These are phyloP conservation scores for Flagelloscypha sp. DNA, from an alignment of 768 basidiomycete genomes.

Conservation along the genomic window DNA sequence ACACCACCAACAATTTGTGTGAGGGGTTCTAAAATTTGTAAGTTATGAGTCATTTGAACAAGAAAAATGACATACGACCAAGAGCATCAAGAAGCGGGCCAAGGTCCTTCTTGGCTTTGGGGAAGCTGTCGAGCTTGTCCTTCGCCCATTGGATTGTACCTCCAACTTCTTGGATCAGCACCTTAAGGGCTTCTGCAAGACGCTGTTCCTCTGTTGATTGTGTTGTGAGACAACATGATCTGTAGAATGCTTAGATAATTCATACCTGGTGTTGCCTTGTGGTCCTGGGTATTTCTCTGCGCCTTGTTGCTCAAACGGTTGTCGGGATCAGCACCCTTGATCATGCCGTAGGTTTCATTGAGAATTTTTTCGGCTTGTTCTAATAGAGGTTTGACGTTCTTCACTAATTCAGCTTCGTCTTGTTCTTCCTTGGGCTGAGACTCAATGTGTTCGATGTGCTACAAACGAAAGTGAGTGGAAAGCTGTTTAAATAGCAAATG, in stretches of 20 bases:
- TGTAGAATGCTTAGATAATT: too few relatives aligned
- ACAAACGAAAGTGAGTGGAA: neutral
- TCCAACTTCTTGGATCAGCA: conserved; percentile 26
- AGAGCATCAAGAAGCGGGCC: conserved; percentile 29
- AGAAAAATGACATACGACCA: conserved; percentile 19
- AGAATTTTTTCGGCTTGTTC: conserved; percentile 29
- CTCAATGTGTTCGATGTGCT: conserved; percentile 30
- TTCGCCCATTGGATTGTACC: conserved; percentile 31
- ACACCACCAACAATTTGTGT: conserved; percentile 32
- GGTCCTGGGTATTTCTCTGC: conserved; percentile 25
- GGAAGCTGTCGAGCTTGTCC: conserved; percentile 27
- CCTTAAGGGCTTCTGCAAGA: conserved; percentile 29
- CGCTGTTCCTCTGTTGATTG: conserved; percentile 30
- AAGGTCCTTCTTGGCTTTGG: conserved; percentile 29
- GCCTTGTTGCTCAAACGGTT: conserved; percentile 25
- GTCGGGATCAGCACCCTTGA: conserved; percentile 30
- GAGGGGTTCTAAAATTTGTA: conserved; percentile 19
- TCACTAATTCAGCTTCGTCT: conserved; percentile 25
- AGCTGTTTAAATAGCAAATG: neutral
- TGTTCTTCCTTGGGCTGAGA: conserved; percentile 26
- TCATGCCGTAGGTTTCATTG: conserved; percentile 28
- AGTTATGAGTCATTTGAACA: neutral
- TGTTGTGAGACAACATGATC: too few relatives aligned
- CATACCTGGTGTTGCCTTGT: conserved; percentile 28
- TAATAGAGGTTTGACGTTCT: conserved; percentile 27